A percentile compares a stretch with the other conserved stretches of the same genome.
phyloP scores from a whole-genome alignment of 78 protist species.

The Tieghemostelium lacteum region DNA sequence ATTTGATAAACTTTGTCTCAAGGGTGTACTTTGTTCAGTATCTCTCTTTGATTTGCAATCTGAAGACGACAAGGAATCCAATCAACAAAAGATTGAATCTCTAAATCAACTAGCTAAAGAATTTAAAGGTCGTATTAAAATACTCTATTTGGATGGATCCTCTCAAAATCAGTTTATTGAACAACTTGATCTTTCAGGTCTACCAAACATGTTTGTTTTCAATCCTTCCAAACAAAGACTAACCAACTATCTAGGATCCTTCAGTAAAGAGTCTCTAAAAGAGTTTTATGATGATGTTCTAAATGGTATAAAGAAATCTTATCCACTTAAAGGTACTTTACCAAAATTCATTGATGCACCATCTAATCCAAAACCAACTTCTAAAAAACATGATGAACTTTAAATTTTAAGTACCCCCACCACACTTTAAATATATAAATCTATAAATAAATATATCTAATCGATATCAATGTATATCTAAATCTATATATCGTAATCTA shows the following conservation, averaged over 20 bases:
- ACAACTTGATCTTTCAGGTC: conserved; percentile 33
- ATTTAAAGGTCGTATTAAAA: conserved; percentile 29
- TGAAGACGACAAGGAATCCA: conserved; percentile 28
- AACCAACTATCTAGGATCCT: conserved; percentile 24
- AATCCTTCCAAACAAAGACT: background rate
- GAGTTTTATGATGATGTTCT: background rate
- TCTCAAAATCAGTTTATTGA: conserved; percentile 28
- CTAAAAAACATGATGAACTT: background rate
- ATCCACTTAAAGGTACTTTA: background rate
- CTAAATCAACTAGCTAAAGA: conserved; percentile 9
- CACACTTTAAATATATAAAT: no score
- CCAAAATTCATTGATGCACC: background rate
- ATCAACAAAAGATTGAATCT: background rate
- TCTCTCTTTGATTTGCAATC: conserved; percentile 16
- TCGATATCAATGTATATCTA: background rate
- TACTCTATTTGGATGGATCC: conserved; percentile 18
- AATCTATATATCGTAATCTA: background rate
- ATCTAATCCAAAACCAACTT: background rate
- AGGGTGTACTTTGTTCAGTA: conserved; percentile 25
- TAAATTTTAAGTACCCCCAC: no score
- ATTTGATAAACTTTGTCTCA: conserved; percentile 14
- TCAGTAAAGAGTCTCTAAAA: conserved; percentile 1
- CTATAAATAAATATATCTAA: background rate
- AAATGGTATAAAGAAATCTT: conserved; percentile 6
- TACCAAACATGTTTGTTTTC: conserved; percentile 35